phyloP scores from a whole-genome alignment of 129 eudicot species.

The Daucus carota region DH1_v3.0 NC_030389.2:45565501-45566000 shows the following conservation, averaged over 20 bases:
- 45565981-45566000: neutral
- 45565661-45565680: conserved; percentile 94
- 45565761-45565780: conserved; percentile 88
- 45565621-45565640: conserved; percentile 91
- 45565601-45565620: conserved; percentile 92
- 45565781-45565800: conserved; percentile 76
- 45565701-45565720: conserved; percentile 68
- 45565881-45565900: neutral
- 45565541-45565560: conserved; percentile 78
- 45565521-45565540: conserved; percentile 99
- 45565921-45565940: neutral
- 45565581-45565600: conserved; percentile 93
- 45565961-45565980: neutral
- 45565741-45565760: conserved; percentile 65
- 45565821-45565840: conserved; percentile 66
- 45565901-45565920: neutral
- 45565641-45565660: conserved; percentile 86
- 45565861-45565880: conserved; percentile 12
- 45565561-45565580: conserved; percentile 58
- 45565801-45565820: conserved; percentile 88
- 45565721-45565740: conserved; percentile 76
- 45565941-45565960: neutral
- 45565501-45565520: conserved; percentile 77
- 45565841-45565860: conserved; percentile 71
- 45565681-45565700: conserved; percentile 61